These are phyloP conservation scores for Hortaea werneckii DNA, from an alignment of 2,329 filamentous ascomycete genomes.

Conservation along the genomic window DNA sequence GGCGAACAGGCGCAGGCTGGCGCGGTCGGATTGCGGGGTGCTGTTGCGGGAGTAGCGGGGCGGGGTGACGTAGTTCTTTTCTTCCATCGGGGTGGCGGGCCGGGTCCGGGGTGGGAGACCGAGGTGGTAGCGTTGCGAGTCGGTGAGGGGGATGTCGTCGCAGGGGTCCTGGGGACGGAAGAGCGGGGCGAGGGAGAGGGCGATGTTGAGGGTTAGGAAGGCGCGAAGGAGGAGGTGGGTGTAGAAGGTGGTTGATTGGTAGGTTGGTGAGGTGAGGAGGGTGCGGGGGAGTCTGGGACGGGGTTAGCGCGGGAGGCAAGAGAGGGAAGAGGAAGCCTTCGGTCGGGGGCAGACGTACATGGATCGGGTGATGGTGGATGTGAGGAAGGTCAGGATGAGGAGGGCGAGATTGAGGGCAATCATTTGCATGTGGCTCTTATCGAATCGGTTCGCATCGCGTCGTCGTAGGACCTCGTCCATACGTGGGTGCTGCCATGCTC, in stretches of 20 bases:
- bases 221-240: conserved; percentile 42
- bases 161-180: conserved; percentile 65
- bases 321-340: background rate
- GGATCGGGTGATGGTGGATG: conserved; percentile 27
- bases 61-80: conserved; percentile 69
- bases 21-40: conserved; percentile 49
- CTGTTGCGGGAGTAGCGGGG: conserved; percentile 75
- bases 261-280: conserved; percentile 6
- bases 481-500: conserved; percentile 83
- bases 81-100: conserved; percentile 55
- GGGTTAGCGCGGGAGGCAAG: conserved; percentile 1
- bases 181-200: conserved; percentile 60
- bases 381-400: conserved; percentile 41
- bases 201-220: conserved; percentile 52
- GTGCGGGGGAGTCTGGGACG: conserved; percentile 6
- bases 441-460: conserved; percentile 68
- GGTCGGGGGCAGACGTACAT: conserved; percentile 9
- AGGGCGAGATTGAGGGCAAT: conserved; percentile 58
- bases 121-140: conserved; percentile 75
- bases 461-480: conserved; percentile 77
- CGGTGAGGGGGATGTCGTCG: conserved; percentile 80
- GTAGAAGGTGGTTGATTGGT: conserved; percentile 25
- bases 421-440: conserved; percentile 61
- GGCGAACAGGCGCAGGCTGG: conserved; percentile 24
- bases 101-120: conserved; percentile 61